Percentiles rank a stretch among this genome's conserved stretches.
phyloP scores from a whole-genome alignment of 768 basidiomycete genomes.

The Dacryopinax primogenitus region DNA sequence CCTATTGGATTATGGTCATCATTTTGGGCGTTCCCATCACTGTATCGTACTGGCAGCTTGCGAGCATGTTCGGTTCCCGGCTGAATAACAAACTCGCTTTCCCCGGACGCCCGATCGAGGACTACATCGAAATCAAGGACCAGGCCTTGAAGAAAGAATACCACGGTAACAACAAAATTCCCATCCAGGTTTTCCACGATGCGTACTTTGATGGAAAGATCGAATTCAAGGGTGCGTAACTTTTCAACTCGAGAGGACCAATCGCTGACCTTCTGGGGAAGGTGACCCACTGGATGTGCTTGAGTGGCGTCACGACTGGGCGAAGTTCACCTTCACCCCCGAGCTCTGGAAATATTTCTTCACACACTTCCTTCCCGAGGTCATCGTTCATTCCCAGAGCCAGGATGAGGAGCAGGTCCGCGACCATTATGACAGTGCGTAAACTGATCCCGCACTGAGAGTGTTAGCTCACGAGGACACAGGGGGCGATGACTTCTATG shows the following conservation, averaged over 20 bases:
- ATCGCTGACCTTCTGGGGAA: constrained; percentile 23
- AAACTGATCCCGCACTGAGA: background rate
- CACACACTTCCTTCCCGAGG: constrained; percentile 77
- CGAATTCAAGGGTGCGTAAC: constrained; percentile 74
- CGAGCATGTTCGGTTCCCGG: constrained; percentile 66
- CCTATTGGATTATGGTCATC: constrained; percentile 66
- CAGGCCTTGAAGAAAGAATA: constrained; percentile 65
- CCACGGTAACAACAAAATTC: constrained; percentile 78
- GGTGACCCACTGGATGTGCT: constrained; percentile 87
- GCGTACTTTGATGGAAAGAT: constrained; percentile 93
- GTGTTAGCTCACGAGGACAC: background rate
- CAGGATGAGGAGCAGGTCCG: constrained; percentile 96
- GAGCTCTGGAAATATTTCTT: constrained; percentile 93
- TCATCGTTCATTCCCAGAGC: constrained; percentile 74
- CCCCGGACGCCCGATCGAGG: constrained; percentile 73
- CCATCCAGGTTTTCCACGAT: constrained; percentile 96
- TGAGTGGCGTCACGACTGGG: constrained; percentile 94
- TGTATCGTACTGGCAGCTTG: constrained; percentile 78
- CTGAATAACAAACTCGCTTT: constrained; percentile 75
- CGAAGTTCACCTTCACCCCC: constrained; percentile 76
- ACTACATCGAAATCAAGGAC: constrained; percentile 87
- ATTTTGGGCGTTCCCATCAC: constrained; percentile 65
- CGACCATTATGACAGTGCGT: constrained; percentile 75
- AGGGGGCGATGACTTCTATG: constrained; percentile 94
- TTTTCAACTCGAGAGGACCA: background rate